A percentile compares a stretch with the other conserved stretches of the same genome.
Evolutionary conservation across 2,329 filamentous ascomycete genomes (phyloP).

Genomic region (Curvularia eragrostidis): DNA sequence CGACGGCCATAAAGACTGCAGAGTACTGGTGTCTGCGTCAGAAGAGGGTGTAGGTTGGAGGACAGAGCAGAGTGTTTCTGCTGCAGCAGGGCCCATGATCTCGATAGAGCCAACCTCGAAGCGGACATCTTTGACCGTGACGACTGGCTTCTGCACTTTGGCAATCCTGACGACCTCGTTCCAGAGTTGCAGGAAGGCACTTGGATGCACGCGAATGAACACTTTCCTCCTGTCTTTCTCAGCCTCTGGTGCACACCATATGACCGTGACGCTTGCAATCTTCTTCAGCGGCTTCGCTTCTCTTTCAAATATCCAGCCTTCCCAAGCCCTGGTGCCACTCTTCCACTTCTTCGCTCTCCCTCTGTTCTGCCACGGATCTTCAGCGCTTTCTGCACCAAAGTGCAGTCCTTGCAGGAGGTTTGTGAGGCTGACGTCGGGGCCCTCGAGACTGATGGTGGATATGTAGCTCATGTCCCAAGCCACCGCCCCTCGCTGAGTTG

Average conservation of each 20-base stretch:
- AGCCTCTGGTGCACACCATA: constrained; percentile 67
- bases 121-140: constrained; percentile 72
- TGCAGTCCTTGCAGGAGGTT: constrained; percentile 68
- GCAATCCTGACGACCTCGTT: constrained; percentile 64
- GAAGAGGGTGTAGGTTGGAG: constrained; percentile 59
- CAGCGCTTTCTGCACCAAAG: constrained; percentile 60
- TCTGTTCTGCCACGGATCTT: constrained; percentile 61
- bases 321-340: constrained; percentile 63
- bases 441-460: constrained; percentile 81
- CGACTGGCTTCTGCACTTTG: constrained; percentile 66
- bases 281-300: constrained; percentile 59
- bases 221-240: constrained; percentile 57
- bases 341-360: constrained; percentile 74
- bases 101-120: constrained; percentile 77
- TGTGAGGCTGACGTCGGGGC: constrained; percentile 67
- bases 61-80: constrained; percentile 75
- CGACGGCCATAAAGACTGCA: constrained; percentile 43
- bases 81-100: constrained; percentile 75
- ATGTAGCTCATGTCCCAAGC: constrained; percentile 96
- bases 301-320: constrained; percentile 64
- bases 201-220: constrained; percentile 81
- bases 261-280: constrained; percentile 74
- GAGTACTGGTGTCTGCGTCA: constrained; percentile 34
- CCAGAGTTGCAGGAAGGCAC: constrained; percentile 75
- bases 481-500: constrained; percentile 75